Evolutionary conservation across 495 filamentous ascomycete species (phyloP).

Genomic region (Neurospora sp.): DNA sequence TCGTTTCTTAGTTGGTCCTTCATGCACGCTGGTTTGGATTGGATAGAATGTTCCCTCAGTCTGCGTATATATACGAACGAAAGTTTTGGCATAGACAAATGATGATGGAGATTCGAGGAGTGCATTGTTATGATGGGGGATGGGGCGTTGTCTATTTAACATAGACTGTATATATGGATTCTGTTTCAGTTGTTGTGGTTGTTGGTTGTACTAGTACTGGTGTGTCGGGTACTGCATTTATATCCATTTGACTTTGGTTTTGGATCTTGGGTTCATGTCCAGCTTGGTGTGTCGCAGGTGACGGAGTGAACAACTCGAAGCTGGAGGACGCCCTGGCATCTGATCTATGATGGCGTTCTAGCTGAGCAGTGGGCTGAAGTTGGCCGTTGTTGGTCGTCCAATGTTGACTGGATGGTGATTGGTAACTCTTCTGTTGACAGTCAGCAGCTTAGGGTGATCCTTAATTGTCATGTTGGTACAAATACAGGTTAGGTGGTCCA

Average conservation of each 20-base stretch:
- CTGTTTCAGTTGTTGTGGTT: background rate
- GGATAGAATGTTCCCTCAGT: background rate
- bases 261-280: background rate
- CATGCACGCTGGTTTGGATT: background rate
- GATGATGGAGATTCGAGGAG: background rate
- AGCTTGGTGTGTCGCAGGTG: background rate
- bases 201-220: background rate
- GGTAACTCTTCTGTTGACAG: too few species aligned
- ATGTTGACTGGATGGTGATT: too few species aligned
- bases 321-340: background rate
- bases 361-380: background rate
- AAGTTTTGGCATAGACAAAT: background rate
- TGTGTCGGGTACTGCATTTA: background rate
- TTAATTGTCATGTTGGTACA: too few species aligned
- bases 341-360: background rate
- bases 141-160: background rate
- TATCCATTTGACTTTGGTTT: background rate
- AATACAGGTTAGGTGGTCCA: too few species aligned
- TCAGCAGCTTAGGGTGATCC: too few species aligned
- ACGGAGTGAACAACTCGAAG: background rate
- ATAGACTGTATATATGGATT: background rate
- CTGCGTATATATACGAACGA: background rate
- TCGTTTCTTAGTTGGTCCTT: background rate
- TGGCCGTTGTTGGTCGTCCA: background rate
- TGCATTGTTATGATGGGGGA: background rate